Conservation (phyloP, 163 green algal genomes). For the Prototheca wickerhamii region DNA sequence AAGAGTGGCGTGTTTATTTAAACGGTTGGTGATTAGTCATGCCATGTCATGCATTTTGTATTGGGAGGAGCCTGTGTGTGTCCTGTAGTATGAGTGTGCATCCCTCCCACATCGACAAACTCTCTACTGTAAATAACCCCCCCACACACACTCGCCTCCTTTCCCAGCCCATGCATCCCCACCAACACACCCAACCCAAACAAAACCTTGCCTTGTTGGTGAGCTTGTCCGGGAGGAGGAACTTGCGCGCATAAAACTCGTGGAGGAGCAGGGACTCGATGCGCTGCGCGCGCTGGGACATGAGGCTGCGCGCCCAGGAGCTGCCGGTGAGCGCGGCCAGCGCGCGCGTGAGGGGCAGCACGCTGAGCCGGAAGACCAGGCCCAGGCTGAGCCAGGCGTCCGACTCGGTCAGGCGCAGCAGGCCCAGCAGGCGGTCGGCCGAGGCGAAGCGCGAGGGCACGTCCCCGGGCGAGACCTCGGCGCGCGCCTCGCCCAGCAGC, state of each 20-base stretch:
- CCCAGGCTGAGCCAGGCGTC: constrained; percentile 90
- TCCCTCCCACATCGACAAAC: no score
- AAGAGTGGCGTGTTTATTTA: no score
- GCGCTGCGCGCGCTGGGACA: constrained; percentile 81
- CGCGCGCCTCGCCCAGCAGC: constrained; percentile 65
- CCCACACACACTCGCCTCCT: not conserved
- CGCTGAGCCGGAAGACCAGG: constrained; percentile 68
- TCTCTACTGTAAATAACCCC: not conserved
- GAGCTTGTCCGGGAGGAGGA: constrained; percentile 85
- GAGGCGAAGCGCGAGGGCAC: constrained; percentile 17
- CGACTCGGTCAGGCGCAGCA: constrained; percentile 67
- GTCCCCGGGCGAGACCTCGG: constrained; percentile 49
- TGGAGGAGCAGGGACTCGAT: constrained; percentile 98
- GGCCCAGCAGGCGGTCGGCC: constrained; percentile 39
- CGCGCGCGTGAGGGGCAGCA: constrained; percentile 62
- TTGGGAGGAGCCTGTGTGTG: no score
- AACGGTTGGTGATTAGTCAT: no score
- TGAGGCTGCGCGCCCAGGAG: constrained; percentile 82
- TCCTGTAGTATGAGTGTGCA: no score
- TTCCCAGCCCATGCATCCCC: not conserved
- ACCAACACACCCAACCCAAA: not conserved
- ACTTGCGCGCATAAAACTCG: constrained; percentile 96
- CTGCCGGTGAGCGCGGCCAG: constrained; percentile 69
- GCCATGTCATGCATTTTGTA: no score
- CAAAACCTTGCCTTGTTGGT: not conserved